A percentile compares a stretch with the other conserved stretches of the same genome.
Conservation (phyloP, 164 flowering plant genomes). For the Liquidambar formosana region DNA sequence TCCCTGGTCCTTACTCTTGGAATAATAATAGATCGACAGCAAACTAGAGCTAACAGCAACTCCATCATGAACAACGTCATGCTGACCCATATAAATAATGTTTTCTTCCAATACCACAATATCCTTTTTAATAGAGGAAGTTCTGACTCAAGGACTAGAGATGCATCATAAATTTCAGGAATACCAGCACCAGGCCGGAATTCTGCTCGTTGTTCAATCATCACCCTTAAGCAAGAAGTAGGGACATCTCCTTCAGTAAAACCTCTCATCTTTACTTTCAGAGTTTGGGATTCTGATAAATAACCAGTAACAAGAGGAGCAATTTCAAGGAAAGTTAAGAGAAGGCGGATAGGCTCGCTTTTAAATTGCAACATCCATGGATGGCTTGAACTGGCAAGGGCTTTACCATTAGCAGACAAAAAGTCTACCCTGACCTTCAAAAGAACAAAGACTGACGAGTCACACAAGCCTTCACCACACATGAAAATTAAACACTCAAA, state of each 20-base stretch:
- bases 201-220: constrained; percentile 80
- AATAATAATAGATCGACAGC: constrained; percentile 64
- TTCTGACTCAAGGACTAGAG: constrained; percentile 60
- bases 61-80: constrained; percentile 46
- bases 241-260: constrained; percentile 55
- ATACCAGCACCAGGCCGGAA: constrained; percentile 67
- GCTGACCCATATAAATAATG: constrained; percentile 65
- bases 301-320: constrained; percentile 76
- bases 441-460: neutral
- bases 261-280: constrained; percentile 49
- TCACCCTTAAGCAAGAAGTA: constrained; percentile 67
- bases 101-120: constrained; percentile 82
- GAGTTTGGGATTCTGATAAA: constrained; percentile 64
- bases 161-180: constrained; percentile 77
- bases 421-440: constrained; percentile 78
- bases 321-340: constrained; percentile 57
- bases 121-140: constrained; percentile 66
- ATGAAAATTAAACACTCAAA: neutral
- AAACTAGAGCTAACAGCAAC: constrained; percentile 52
- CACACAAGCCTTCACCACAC: neutral
- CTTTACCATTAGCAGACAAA: constrained; percentile 51
- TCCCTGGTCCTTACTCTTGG: constrained; percentile 46
- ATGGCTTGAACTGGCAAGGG: constrained; percentile 53
- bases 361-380: constrained; percentile 74
- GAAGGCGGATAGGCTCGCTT: constrained; percentile 61